Evolutionary conservation across 495 filamentous ascomycete genomes (phyloP), one percentile per base, ranked within the genome.

Genomic region (Tuber indicum): DNA sequence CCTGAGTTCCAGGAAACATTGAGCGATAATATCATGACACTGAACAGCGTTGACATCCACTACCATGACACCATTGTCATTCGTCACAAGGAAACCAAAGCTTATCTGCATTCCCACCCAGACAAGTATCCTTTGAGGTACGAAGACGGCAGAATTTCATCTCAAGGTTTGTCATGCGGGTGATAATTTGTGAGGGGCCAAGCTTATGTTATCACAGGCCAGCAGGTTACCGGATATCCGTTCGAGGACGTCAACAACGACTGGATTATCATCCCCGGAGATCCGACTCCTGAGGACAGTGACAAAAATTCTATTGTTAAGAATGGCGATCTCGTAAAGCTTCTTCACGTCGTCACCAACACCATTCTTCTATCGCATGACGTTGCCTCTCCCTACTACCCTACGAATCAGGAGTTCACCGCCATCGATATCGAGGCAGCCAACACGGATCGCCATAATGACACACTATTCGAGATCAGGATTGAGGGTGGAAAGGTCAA

Each of bases 231-330:
- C 45, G 96, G 96, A 71, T 99, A 99, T 84, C 96, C 96, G 4
- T 94, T 92, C 87, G 97, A 98, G 75, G 96, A 99, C 83, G 97
- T 96, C 78, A 99, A 99, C 89, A 99, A 99, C 86, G 89, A 97
- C 82, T 99, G 96, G 96, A 91, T 98, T 82, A 91, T 99, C 77
- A 83, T 98, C 16, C 96, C 96, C 0, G 85, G 87, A 7, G 85
- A 86, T 41, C 84, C 88, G 21, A 79, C 89, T 74, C 78, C 84
- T 1, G 88, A 91, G 44, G 88, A 88, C 71, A 84, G 88, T 45
- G 85, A 85, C 44, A 71, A 86, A 26, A 89, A 89, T 71, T 89
- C 88, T 76, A 89, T 86, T 41, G 92, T 99, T 74, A 91, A 88
- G 83, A 94, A 96, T 81, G 92, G 94, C 62, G 96, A 98, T 78